These are phyloP conservation scores for Isoetes taiwanensis DNA, from an alignment of 75 land plant species.

Conservation along the genomic window DNA sequence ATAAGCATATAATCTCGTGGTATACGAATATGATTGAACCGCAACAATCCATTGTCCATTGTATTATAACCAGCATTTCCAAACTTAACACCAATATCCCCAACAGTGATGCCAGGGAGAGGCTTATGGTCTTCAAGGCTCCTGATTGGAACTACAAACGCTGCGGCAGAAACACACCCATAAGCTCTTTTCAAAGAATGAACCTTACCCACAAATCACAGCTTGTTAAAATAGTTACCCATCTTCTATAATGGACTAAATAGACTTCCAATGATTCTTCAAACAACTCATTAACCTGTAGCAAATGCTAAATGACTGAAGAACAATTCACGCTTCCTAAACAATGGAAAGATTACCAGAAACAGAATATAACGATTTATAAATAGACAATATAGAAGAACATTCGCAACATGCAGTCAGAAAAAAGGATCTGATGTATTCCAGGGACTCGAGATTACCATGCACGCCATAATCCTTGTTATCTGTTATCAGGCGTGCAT, in stretches of 20 bases:
- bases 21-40: constrained; percentile 12
- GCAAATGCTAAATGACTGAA: not conserved
- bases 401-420: too few relatives aligned
- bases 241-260: not conserved
- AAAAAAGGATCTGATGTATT: too few relatives aligned
- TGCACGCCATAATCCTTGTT: constrained; percentile 20
- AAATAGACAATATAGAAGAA: too few relatives aligned
- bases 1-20: constrained; percentile 26
- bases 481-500: constrained; percentile 23
- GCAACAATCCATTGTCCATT: constrained; percentile 18
- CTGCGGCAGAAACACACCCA: too few relatives aligned
- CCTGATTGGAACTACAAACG: constrained; percentile 20
- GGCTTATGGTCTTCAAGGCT: constrained; percentile 21
- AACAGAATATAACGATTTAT: too few relatives aligned
- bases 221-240: not conserved
- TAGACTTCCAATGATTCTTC: not conserved
- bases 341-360: too few relatives aligned
- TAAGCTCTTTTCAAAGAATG: not conserved
- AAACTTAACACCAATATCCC: constrained; percentile 23
- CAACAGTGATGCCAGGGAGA: constrained; percentile 18
- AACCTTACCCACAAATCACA: too few relatives aligned
- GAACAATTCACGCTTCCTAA: too few relatives aligned
- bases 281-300: not conserved
- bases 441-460: constrained; percentile 9
- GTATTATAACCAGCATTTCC: constrained; percentile 24